Base-by-base conservation (phyloP, 225 moss, liverwort and hornwort genomes). In the Physcomitrium patens region DNA sequence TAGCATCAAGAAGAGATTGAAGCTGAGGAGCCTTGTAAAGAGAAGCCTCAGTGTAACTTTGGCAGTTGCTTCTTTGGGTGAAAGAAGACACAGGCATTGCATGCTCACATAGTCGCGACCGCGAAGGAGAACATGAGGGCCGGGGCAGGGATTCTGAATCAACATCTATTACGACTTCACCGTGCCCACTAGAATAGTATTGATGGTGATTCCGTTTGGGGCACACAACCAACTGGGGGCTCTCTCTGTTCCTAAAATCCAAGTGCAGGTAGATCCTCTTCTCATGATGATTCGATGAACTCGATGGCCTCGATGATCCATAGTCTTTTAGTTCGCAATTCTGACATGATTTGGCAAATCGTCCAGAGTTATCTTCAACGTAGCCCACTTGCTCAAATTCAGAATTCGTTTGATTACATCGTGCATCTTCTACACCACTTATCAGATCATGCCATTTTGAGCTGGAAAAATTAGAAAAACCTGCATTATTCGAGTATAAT, bases 231-330 rank as follows among this genome's bases (percentile, higher is more conserved):
- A 75, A 74, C 54, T 82, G 82, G 5, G 82, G 82, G 43, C 76
- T 72, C 31, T 76, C 83, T 18, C 69, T 58, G 37, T 76, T 63
- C 23, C 63, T 76, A 57, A 79, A 50, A 63, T 76, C 72, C 73
- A 80, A 72, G 64, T 73, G 83, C 76, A 83, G 72, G 76, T 83
- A 79, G 37, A 83, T 77, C 50, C 68, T 72, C 50, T 76, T 83
- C 76, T 73, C 79, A 9, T 64, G 70, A 28, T 77, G 47, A 55
- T 37, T 37, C 7, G 31, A 37, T 37, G 24, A 13, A 19, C 75
- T 67, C 41, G 60, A 17, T 12, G 67, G 46, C 24, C 44, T 63
- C 8, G 20, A 31, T 49, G 19, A 55, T 44, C 74, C 60, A 18
- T 31, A 27, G 46, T 27, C 47, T 12, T 28, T 56, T 37, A 45